Conservation (phyloP, 2,329 filamentous ascomycete genomes). For the Gnomoniopsis smithogilvyi region DNA sequence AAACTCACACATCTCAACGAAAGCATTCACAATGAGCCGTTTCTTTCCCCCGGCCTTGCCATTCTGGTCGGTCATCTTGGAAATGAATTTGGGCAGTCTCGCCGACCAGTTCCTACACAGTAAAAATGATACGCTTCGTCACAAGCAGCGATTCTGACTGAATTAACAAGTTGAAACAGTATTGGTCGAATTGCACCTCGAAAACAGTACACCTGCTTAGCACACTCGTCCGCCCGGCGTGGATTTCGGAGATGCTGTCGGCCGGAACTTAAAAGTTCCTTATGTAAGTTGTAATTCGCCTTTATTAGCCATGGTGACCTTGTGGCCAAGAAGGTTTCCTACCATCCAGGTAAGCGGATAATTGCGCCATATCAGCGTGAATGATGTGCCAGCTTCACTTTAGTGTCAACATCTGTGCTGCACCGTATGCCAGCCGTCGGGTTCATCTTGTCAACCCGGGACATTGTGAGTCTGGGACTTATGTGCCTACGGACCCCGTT, state of each 20-base stretch:
- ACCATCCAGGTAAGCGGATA: neutral
- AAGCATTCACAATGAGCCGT: conserved; percentile 19
- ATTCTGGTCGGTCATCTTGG: conserved; percentile 7
- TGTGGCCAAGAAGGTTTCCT: neutral
- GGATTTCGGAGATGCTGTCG: neutral
- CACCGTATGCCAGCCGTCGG: conserved; percentile 1
- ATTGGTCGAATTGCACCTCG: too few relatives aligned
- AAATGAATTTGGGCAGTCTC: neutral
- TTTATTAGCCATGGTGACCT: neutral
- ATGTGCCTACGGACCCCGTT: neutral
- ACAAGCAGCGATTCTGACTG: neutral
- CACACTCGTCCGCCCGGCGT: too few relatives aligned
- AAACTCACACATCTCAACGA: conserved; percentile 21
- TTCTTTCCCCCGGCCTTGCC: conserved; percentile 6
- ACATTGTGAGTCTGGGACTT: neutral
- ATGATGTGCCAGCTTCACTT: conserved; percentile 11
- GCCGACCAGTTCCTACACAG: neutral
- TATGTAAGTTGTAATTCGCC: neutral
- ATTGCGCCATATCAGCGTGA: conserved; percentile 16
- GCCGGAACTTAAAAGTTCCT: neutral
- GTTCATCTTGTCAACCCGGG: neutral
- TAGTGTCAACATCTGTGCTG: neutral
- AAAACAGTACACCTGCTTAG: neutral
- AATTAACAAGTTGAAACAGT: too few relatives aligned
- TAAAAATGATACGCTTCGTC: neutral